Conservation (phyloP, 345 rosid genomes). For the Dipteronia dyeriana region DNA sequence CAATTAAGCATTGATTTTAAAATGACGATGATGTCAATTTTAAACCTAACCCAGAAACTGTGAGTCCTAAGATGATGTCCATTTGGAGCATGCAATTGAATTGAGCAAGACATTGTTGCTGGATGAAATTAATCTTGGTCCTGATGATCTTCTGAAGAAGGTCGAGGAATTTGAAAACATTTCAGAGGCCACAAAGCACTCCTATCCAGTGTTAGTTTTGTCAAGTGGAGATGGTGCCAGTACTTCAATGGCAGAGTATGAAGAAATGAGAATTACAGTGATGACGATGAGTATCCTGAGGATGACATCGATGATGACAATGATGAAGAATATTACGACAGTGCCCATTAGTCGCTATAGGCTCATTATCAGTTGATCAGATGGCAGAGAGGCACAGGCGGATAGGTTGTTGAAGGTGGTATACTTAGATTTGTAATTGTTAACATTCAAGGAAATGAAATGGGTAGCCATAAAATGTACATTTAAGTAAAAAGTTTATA, state of each 20-base stretch:
- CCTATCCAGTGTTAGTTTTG: conserved; percentile 62
- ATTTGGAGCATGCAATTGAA: conserved; percentile 72
- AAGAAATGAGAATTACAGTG: conserved; percentile 27
- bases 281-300: conserved; percentile 29
- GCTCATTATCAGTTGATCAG: conserved; percentile 66
- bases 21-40: conserved; percentile 2
- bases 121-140: conserved; percentile 55
- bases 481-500: not conserved
- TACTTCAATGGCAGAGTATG: conserved; percentile 30
- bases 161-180: conserved; percentile 74
- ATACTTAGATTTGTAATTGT: not conserved
- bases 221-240: conserved; percentile 31
- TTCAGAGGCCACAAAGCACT: conserved; percentile 72
- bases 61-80: conserved; percentile 76
- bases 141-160: conserved; percentile 65
- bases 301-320: conserved; percentile 31
- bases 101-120: conserved; percentile 67
- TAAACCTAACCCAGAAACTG: conserved; percentile 26
- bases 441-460: not conserved
- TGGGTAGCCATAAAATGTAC: not conserved
- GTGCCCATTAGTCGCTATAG: conserved; percentile 38
- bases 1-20: conserved; percentile 2
- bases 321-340: conserved; percentile 38
- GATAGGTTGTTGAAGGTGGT: not conserved
- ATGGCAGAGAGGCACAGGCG: conserved; percentile 47